Conservation (phyloP, 768 basidiomycete species). For the Panellus pusillus region DNA sequence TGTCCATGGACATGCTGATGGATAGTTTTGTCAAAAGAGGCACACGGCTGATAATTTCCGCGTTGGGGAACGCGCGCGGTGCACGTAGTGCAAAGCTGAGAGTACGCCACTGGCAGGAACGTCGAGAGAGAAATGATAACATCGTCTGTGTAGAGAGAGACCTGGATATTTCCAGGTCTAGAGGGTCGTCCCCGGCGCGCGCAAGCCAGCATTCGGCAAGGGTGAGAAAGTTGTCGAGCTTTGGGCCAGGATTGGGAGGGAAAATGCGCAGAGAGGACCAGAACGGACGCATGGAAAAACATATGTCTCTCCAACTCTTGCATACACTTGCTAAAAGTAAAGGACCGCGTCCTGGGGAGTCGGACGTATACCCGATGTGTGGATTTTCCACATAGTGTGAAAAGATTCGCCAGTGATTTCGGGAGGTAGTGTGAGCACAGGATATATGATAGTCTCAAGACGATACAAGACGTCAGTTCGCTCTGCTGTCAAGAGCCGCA, state of each 20-base stretch:
- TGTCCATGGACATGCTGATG: background rate
- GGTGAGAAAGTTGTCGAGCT: background rate
- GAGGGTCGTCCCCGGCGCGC: background rate
- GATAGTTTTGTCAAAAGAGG: background rate
- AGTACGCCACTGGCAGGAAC: background rate
- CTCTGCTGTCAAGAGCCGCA: background rate
- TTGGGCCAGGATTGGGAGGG: slow-evolving; percentile 2
- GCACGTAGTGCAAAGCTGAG: background rate
- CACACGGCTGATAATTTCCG: background rate
- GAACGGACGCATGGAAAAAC: background rate
- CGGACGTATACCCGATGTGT: too few relatives aligned
- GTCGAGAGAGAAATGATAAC: background rate
- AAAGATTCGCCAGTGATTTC: slow-evolving; percentile 9
- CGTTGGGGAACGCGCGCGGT: background rate
- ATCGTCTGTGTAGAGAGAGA: background rate
- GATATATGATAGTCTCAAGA: background rate
- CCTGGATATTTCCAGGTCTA: background rate
- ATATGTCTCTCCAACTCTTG: slow-evolving; percentile 7
- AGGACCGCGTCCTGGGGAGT: background rate
- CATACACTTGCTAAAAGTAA: slow-evolving; percentile 6
- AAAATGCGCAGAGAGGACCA: too few relatives aligned
- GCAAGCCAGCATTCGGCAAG: slow-evolving; percentile 2
- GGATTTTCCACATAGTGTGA: background rate
- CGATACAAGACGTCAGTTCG: background rate
- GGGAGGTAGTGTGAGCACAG: slow-evolving; percentile 5